phyloP scores from a whole-genome alignment of 176 grass and related monocot species.

The Bothriochloa decipiens region DNA sequence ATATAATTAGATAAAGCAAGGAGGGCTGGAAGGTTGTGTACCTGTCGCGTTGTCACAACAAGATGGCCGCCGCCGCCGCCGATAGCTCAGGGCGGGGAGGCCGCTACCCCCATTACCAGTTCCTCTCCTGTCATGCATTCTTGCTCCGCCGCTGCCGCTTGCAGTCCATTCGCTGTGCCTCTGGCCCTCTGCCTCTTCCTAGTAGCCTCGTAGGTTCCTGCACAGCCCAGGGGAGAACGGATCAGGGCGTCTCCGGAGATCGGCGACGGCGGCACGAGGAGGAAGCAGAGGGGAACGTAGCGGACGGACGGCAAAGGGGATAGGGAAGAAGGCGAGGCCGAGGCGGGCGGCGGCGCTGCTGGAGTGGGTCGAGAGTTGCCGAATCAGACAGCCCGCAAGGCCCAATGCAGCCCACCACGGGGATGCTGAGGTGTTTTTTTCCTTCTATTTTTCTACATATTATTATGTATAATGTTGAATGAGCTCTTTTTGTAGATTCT shows the following conservation, averaged over 20 bases:
- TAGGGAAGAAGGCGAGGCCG: not conserved
- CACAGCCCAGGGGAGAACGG: not conserved
- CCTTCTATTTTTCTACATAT: not conserved
- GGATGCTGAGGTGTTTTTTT: not conserved
- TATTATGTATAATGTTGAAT: not conserved
- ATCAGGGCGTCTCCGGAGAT: not conserved
- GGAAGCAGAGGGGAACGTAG: not conserved
- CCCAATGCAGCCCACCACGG: not conserved
- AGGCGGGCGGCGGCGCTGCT: constrained; percentile 12
- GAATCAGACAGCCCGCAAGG: not conserved
- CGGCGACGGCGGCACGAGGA: not conserved
- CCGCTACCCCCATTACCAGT: too few relatives aligned
- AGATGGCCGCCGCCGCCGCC: too few relatives aligned
- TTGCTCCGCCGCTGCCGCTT: too few relatives aligned
- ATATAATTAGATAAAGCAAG: too few relatives aligned
- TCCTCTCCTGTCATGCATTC: too few relatives aligned
- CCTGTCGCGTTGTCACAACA: too few relatives aligned
- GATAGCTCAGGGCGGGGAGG: too few relatives aligned
- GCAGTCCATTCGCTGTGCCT: too few relatives aligned
- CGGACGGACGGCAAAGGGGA: constrained; percentile 1
- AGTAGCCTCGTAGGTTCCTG: not conserved
- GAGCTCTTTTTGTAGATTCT: not conserved
- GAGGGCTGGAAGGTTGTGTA: too few relatives aligned
- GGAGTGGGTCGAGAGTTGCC: not conserved
- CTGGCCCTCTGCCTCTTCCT: too few relatives aligned